Conservation (phyloP, 208 protist species). For the Lotmaria passim region DNA sequence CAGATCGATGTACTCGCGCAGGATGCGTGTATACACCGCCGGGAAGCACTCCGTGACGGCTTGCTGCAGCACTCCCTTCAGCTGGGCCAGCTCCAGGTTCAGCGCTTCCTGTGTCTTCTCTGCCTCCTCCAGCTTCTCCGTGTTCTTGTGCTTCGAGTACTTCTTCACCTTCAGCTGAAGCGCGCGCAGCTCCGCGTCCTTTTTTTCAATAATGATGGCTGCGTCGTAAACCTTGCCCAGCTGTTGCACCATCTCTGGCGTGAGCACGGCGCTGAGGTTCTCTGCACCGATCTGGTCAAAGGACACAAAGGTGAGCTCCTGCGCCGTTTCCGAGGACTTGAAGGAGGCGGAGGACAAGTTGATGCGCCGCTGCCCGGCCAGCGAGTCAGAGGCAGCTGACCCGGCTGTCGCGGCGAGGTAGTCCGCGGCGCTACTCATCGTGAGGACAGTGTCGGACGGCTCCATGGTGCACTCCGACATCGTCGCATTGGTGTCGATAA, state of each 20-base stretch:
- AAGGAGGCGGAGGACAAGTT: neutral
- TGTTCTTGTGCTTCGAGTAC: slow-evolving; percentile 11
- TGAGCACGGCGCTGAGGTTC: slow-evolving; percentile 7
- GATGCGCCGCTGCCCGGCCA: neutral
- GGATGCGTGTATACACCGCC: neutral
- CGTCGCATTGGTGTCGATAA: slow-evolving; percentile 2
- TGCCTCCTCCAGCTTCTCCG: slow-evolving; percentile 3
- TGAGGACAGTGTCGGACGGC: neutral
- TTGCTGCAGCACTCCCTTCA: neutral
- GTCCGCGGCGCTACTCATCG: neutral
- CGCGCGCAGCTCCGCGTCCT: neutral
- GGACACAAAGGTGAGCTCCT: neutral
- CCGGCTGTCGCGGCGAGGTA: slow-evolving; percentile 4
- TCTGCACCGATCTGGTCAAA: neutral
- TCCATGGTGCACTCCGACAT: slow-evolving; percentile 8
- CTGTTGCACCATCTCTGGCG: neutral
- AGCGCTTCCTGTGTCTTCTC: neutral
- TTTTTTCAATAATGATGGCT: neutral
- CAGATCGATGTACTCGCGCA: slow-evolving; percentile 12
- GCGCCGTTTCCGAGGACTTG: neutral
- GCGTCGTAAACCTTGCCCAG: slow-evolving; percentile 13
- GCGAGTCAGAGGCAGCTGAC: neutral
- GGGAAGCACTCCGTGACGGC: neutral
- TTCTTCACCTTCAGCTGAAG: slow-evolving; percentile 16
- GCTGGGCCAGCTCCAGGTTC: neutral